Evolutionary conservation across 2,329 filamentous ascomycete species (phyloP).

Genomic region (Parafenestella ontariensis): DNA sequence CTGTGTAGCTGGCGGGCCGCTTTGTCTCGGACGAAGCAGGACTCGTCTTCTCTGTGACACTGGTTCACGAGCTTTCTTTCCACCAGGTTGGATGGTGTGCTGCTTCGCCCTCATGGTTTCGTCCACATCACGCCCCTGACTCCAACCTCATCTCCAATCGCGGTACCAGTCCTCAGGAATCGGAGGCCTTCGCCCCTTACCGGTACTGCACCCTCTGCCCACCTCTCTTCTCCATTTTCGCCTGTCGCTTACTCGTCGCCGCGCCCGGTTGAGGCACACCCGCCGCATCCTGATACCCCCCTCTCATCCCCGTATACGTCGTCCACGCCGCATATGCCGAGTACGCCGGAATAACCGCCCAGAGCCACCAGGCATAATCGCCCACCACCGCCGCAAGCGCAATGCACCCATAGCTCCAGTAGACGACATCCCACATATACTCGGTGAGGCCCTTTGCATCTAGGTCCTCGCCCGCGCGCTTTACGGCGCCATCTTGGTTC

Average conservation of each 20-base stretch:
- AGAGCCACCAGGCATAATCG: constrained; percentile 78
- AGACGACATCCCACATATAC: constrained; percentile 97
- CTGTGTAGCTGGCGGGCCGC: background rate
- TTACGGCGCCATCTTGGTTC: constrained; percentile 67
- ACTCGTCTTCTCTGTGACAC: background rate
- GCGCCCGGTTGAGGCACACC: constrained; percentile 43
- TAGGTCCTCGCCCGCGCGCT: constrained; percentile 84
- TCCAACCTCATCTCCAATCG: background rate
- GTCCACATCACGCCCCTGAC: background rate
- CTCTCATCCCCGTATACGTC: constrained; percentile 54
- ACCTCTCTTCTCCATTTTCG: constrained; percentile 61
- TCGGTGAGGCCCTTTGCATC: constrained; percentile 88
- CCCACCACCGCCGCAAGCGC: constrained; percentile 78
- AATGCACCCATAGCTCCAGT: constrained; percentile 87
- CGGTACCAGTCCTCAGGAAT: background rate
- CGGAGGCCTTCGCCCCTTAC: constrained; percentile 28
- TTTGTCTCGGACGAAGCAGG: background rate
- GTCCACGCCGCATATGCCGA: constrained; percentile 54
- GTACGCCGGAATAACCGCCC: constrained; percentile 57
- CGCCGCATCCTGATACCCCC: constrained; percentile 52
- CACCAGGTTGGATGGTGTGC: background rate
- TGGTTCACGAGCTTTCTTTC: background rate
- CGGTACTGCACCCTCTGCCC: constrained; percentile 58
- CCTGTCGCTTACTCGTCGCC: constrained; percentile 56
- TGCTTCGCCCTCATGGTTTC: background rate